A percentile compares a stretch with the other conserved stretches of the same genome.
phyloP scores from a whole-genome alignment of 2,329 filamentous ascomycete genomes.

The Apiospora malaysiana region DNA sequence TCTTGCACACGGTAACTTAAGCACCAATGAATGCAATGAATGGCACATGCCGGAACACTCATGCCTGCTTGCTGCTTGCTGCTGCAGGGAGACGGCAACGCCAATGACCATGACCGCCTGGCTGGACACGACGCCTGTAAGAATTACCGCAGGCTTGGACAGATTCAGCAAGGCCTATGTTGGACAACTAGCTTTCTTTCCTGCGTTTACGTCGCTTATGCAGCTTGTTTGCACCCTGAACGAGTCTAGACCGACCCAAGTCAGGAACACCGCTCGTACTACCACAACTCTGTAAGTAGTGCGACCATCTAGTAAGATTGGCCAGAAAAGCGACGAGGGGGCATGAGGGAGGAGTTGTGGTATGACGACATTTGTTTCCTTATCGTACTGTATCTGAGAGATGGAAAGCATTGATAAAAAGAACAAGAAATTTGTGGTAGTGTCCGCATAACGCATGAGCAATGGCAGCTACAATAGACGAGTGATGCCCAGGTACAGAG shows the following conservation, averaged over 20 bases:
- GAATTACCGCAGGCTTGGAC: slow-evolving; percentile 12
- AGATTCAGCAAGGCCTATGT: background rate
- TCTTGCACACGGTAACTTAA: background rate
- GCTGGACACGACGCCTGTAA: background rate
- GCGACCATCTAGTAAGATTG: background rate
- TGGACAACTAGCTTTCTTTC: background rate
- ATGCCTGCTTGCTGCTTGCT: background rate
- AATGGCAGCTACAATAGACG: background rate
- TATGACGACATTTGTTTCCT: background rate
- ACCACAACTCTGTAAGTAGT: background rate
- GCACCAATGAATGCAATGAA: background rate
- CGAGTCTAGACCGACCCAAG: slow-evolving; percentile 6
- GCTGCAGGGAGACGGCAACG: background rate
- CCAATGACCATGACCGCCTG: background rate
- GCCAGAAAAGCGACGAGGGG: background rate
- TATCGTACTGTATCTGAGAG: background rate
- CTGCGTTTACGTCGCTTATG: background rate
- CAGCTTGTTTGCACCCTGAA: slow-evolving; percentile 8
- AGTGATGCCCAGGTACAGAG: background rate
- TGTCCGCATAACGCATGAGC: background rate
- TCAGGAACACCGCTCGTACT: slow-evolving; percentile 7
- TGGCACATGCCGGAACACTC: background rate
- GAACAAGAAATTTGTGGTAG: background rate
- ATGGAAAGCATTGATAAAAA: background rate
- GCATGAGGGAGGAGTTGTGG: background rate